A percentile compares a stretch with the other conserved stretches of the same genome.
phyloP scores from a whole-genome alignment of 2,329 filamentous ascomycete genomes.

The Trichoderma sp. region DNA sequence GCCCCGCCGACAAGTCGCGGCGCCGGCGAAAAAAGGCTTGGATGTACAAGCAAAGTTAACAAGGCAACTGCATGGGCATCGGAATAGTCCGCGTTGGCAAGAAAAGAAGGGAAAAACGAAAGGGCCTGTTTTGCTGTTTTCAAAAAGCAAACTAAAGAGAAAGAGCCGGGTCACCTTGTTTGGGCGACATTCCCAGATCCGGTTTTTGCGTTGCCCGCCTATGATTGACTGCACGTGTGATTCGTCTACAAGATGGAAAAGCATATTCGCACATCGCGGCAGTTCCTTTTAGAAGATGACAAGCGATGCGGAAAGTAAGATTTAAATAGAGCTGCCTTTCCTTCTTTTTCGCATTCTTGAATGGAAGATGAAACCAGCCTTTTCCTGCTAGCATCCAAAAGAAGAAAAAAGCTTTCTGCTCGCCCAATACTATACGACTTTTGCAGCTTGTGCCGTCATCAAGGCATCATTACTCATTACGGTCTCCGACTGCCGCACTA shows the following conservation, averaged over 20 bases:
- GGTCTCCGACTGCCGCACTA: neutral
- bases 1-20: slow-evolving; percentile 20
- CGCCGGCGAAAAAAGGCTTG: slow-evolving; percentile 3
- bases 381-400: neutral
- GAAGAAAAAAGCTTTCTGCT: neutral
- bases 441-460: slow-evolving; percentile 21
- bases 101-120: neutral
- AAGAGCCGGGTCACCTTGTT: neutral
- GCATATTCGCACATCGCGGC: neutral
- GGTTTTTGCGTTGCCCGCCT: slow-evolving; percentile 14
- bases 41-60: neutral
- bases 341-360: neutral
- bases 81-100: slow-evolving; percentile 20
- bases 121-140: neutral
- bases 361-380: neutral
- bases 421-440: neutral
- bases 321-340: slow-evolving; percentile 18
- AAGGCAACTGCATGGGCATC: slow-evolving; percentile 5
- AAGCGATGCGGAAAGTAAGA: neutral
- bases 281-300: neutral
- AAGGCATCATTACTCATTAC: slow-evolving; percentile 19
- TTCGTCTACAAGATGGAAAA: neutral
- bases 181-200: neutral
- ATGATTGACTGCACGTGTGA: slow-evolving; percentile 20
- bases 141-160: neutral